Evolutionary conservation across 352 stramenopile species (phyloP).

Genomic region (Phytopythium litorale): DNA sequence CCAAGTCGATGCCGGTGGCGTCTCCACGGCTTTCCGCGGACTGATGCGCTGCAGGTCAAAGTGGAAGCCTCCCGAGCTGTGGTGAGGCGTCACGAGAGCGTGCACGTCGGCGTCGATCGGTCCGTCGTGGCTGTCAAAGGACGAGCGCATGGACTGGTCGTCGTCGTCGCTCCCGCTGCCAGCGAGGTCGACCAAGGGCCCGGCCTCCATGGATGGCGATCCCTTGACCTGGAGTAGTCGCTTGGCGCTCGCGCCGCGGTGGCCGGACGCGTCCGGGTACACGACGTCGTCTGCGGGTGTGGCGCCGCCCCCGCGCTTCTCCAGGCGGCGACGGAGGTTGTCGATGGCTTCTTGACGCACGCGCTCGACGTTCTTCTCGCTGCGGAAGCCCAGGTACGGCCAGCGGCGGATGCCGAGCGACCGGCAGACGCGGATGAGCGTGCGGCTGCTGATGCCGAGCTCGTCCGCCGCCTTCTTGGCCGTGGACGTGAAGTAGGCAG

Average conservation of each 20-base stretch:
- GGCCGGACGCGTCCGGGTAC: conserved; percentile 38
- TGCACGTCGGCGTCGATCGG: background rate
- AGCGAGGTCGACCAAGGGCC: background rate
- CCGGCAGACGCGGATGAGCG: conserved; percentile 71
- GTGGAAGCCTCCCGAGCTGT: conserved; percentile 37
- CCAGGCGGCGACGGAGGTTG: conserved; percentile 68
- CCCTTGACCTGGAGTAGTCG: conserved; percentile 65
- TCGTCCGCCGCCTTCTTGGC: conserved; percentile 75
- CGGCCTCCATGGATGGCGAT: background rate
- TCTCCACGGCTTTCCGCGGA: conserved; percentile 22
- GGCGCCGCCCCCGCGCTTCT: conserved; percentile 38
- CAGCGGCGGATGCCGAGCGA: conserved; percentile 73
- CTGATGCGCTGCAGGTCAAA: conserved; percentile 43
- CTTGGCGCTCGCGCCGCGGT: conserved; percentile 69
- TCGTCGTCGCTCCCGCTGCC: conserved; percentile 20
- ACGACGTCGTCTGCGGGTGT: conserved; percentile 28
- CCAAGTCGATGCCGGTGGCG: background rate
- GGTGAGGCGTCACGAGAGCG: conserved; percentile 39
- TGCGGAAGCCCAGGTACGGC: conserved; percentile 78
- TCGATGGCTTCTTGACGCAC: conserved; percentile 75
- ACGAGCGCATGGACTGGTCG: conserved; percentile 7
- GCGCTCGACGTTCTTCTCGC: conserved; percentile 75
- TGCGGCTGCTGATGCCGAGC: conserved; percentile 72
- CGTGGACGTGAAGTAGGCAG: conserved; percentile 64
- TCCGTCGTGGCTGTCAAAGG: background rate